These are phyloP conservation scores for Leishmania mexicana DNA, from an alignment of 208 protist species.

Conservation along the genomic window DNA sequence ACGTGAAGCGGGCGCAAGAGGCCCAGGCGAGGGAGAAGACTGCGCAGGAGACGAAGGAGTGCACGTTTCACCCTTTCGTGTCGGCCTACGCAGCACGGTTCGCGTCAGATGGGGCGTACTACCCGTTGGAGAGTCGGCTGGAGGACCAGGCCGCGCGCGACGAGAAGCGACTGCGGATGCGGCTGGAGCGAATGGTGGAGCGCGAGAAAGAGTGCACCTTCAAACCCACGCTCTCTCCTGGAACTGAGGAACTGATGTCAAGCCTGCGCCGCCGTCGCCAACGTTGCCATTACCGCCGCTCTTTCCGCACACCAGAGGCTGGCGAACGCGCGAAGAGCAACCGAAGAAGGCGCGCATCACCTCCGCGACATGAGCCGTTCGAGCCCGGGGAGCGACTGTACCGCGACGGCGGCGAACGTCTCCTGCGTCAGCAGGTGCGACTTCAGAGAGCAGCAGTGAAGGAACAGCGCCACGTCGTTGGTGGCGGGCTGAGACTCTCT, in stretches of 20 bases:
- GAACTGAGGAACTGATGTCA: slow-evolving; percentile 42
- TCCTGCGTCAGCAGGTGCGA: slow-evolving; percentile 81
- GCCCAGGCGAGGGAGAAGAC: slow-evolving; percentile 23
- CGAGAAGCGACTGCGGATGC: slow-evolving; percentile 39
- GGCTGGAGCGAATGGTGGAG: slow-evolving; percentile 38
- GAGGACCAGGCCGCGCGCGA: slow-evolving; percentile 28
- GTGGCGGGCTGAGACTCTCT: slow-evolving; percentile 44
- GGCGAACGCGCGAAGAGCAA: background rate
- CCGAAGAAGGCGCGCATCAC: background rate
- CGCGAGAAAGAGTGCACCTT: slow-evolving; percentile 56
- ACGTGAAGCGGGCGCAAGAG: slow-evolving; percentile 25
- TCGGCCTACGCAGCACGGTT: slow-evolving; percentile 46
- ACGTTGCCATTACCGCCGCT: background rate
- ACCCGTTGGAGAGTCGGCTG: slow-evolving; percentile 37
- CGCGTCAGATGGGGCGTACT: slow-evolving; percentile 27
- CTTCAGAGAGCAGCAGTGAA: slow-evolving; percentile 40
- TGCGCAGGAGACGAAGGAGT: slow-evolving; percentile 38
- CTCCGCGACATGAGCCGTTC: slow-evolving; percentile 41
- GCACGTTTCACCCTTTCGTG: slow-evolving; percentile 70
- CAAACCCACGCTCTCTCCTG: slow-evolving; percentile 46
- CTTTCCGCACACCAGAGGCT: background rate
- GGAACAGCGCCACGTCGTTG: slow-evolving; percentile 40
- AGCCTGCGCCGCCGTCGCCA: slow-evolving; percentile 18
- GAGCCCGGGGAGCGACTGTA: slow-evolving; percentile 70
- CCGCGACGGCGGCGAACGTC: slow-evolving; percentile 68